Evolutionary conservation across 2,329 filamentous ascomycete species (phyloP).

Genomic region (Aureobasidium subglaciale): DNA sequence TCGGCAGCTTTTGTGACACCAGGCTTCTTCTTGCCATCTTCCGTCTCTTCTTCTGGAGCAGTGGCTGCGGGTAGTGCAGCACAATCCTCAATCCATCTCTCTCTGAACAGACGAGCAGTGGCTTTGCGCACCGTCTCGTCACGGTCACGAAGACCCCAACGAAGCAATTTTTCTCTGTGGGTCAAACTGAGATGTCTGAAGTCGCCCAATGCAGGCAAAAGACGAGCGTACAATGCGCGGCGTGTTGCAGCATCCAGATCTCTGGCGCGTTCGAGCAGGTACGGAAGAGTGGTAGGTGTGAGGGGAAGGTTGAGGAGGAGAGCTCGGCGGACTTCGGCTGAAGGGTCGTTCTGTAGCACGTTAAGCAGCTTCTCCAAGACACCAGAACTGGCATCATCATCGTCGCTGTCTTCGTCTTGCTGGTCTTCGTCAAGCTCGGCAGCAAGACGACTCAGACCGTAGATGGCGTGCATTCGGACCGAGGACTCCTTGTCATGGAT

Average conservation of each 20-base stretch:
- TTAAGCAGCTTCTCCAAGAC: slow-evolving; percentile 78
- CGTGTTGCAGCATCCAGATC: slow-evolving; percentile 82
- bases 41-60: slow-evolving; percentile 43
- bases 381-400: slow-evolving; percentile 56
- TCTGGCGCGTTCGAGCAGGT: slow-evolving; percentile 80
- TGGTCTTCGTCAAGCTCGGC: slow-evolving; percentile 61
- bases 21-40: slow-evolving; percentile 44
- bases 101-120: slow-evolving; percentile 79
- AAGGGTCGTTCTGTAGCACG: slow-evolving; percentile 87
- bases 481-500: slow-evolving; percentile 91
- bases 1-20: slow-evolving; percentile 41
- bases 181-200: slow-evolving; percentile 89
- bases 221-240: slow-evolving; percentile 75
- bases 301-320: slow-evolving; percentile 88
- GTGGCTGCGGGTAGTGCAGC: slow-evolving; percentile 59
- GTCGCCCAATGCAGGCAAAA: slow-evolving; percentile 83
- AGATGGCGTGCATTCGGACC: slow-evolving; percentile 83
- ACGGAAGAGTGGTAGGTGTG: slow-evolving; percentile 72
- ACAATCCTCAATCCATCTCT: slow-evolving; percentile 97
- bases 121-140: slow-evolving; percentile 93
- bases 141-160: slow-evolving; percentile 89
- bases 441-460: slow-evolving; percentile 79
- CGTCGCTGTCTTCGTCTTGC: slow-evolving; percentile 57
- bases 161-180: slow-evolving; percentile 89
- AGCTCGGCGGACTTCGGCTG: slow-evolving; percentile 83